These are phyloP conservation scores for Phaseolus coccineus DNA, from an alignment of 331 rosid species.

Conservation along the genomic window DNA sequence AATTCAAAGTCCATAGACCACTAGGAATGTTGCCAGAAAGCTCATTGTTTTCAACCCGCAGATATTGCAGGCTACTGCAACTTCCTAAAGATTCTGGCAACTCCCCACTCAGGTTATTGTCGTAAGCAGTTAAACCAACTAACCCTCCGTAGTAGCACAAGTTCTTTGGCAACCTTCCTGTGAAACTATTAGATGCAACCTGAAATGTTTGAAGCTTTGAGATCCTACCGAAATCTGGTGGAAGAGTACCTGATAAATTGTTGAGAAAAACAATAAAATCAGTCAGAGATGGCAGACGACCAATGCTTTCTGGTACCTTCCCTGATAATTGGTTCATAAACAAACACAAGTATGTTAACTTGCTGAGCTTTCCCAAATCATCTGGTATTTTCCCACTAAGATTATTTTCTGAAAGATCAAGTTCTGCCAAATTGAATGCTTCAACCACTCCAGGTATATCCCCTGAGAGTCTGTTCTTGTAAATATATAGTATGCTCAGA, in stretches of 20 bases:
- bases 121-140: slow-evolving; percentile 49
- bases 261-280: slow-evolving; percentile 52
- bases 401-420: slow-evolving; percentile 61
- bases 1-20: slow-evolving; percentile 67
- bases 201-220: slow-evolving; percentile 58
- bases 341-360: slow-evolving; percentile 53
- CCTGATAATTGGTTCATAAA: slow-evolving; percentile 57
- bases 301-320: slow-evolving; percentile 66
- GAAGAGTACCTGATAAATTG: slow-evolving; percentile 66
- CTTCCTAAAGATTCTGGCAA: slow-evolving; percentile 77
- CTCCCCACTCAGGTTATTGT: slow-evolving; percentile 64
- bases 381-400: slow-evolving; percentile 65
- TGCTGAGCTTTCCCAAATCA: slow-evolving; percentile 63
- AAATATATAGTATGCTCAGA: slow-evolving; percentile 57
- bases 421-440: slow-evolving; percentile 44
- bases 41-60: slow-evolving; percentile 53
- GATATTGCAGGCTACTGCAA: slow-evolving; percentile 52
- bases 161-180: slow-evolving; percentile 66
- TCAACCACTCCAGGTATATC: slow-evolving; percentile 64
- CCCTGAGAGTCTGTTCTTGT: slow-evolving; percentile 56
- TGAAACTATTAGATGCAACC: slow-evolving; percentile 56
- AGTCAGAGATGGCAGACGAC: slow-evolving; percentile 55
- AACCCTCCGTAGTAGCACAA: slow-evolving; percentile 67
- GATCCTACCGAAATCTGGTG: slow-evolving; percentile 64
- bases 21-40: slow-evolving; percentile 71